Base-by-base conservation (phyloP, 805 yeast species). In the Saccharomycopsis fodiens region DNA sequence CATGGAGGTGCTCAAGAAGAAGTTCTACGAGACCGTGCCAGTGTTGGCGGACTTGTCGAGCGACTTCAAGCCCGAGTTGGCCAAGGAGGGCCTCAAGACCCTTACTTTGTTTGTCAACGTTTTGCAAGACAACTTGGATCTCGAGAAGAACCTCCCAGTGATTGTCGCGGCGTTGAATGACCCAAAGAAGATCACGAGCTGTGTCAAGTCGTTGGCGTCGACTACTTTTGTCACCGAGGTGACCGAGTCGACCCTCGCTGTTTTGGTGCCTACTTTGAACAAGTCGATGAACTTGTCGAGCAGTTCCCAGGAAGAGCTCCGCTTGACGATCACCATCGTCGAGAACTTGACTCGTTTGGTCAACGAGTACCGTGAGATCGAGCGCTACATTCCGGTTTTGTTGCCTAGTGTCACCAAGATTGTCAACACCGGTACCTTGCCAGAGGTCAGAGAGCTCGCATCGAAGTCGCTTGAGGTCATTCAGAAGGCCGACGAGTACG, bases 211-310 rank as follows among this genome's bases (percentile, higher is more conserved):
- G 37, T 74, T 91, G 52, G 83, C 96, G 2, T 84, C 94, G 35
- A 97, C 91, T 45, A 93, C 98, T 0, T 91, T 91, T 63, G 97
- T 91, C 41, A 96, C 98, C 39, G 98, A 93, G 69, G 98, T 91
- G 52, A 93, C 97, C 13, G 97, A 89, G 68, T 94, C 97, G 3
- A 94, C 95, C 3, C 72, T 91, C 56, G 77, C 97, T 6, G 67
- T 91, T 47, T 72, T 91, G 59, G 97, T 86, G 39, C 98, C 98
- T 39, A 89, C 89, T 54, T 75, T 91, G 58, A 88, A 79, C 61
- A 86, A 89, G 62, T 91, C 97, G 2, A 72, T 91, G 59, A 83
- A 82, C 58, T 78, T 84, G 69, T 77, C 91, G 34, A 82, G 95
- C 1, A 82, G 94, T 3, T 83, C 97, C 16, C 96, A 93, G 68